phyloP scores from a whole-genome alignment of 176 grass and related monocot species.

The Eragrostis nindensis region DNA sequence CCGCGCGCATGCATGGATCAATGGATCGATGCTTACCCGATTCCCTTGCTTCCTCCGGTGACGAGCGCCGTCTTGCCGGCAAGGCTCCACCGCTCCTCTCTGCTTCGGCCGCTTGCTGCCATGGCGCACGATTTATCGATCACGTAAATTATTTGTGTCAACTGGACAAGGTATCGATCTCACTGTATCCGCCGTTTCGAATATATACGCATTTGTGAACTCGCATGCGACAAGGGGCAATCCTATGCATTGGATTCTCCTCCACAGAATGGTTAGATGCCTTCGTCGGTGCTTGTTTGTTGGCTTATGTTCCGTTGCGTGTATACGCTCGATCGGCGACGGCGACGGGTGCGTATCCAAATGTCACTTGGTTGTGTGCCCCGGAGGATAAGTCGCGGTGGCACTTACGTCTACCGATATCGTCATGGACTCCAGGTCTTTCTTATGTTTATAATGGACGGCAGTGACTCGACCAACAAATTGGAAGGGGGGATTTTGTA shows the following conservation, averaged over 20 bases:
- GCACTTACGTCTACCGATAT: too few relatives aligned
- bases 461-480: too few relatives aligned
- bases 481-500: too few relatives aligned
- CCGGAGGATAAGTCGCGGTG: too few relatives aligned
- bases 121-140: not conserved
- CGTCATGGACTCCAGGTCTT: too few relatives aligned
- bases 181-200: not conserved
- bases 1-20: not conserved
- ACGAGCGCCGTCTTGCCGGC: constrained; percentile 41
- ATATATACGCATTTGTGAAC: not conserved
- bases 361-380: too few relatives aligned
- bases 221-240: not conserved
- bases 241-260: constrained; percentile 7
- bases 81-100: constrained; percentile 38
- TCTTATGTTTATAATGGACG: too few relatives aligned
- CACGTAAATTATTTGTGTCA: too few relatives aligned
- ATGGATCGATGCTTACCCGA: constrained; percentile 7
- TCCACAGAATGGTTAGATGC: constrained; percentile 16
- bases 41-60: constrained; percentile 54
- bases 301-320: not conserved
- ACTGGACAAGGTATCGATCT: too few relatives aligned
- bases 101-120: not conserved
- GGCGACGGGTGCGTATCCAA: too few relatives aligned
- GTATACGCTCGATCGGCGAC: not conserved
- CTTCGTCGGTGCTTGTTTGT: constrained; percentile 19